Base-by-base conservation (phyloP, 2,329 filamentous ascomycete species). In the Colletotrichum tofieldiae region DNA sequence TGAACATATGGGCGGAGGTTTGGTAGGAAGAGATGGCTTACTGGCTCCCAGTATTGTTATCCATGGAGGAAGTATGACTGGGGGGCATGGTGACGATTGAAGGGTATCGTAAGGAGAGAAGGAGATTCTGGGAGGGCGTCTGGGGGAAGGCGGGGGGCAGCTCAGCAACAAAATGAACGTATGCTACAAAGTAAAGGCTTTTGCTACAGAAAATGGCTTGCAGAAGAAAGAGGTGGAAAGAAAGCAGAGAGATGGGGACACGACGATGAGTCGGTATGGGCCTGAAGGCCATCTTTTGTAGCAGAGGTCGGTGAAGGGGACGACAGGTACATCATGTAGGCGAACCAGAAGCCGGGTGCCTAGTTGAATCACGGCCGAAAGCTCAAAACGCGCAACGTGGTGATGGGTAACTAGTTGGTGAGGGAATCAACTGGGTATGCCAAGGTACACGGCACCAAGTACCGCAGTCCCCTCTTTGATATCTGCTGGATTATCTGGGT, bases 41-140 rank as follows among this genome's bases (percentile, higher is more conserved):
- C 47, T 23, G 23, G n/a, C 32, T 52, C 18, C 60, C 60, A 35
- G 60, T 29, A 23, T 62, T 49, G 35, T 62, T 62, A 29, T 51
- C 9, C 45, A 51, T 37, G 4, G 60, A 62, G 32, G 45, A 62
- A 9, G 35, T 41, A 32, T 52, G 45, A 16, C 60, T 62, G 35
- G 45, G 11, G 2, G 60, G 29, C 60, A 62, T 62, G 16, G 5
- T 39, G 16, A 26, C 12, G n/a, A 11, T 18, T 29, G n/a, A 9
- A 37, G n/a, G 3, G 14, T 51, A 41, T 39, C 8, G 9, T 9
- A 2, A 5, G 16, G 20, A 2, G 35, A 62, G 18, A 12, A 23
- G 20, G 14, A 5, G 2, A 16, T 16, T 1, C 14, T 16, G 12
- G 11, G n/a, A 37, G 9, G 11, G 26, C 16, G 16, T 7, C n/a